phyloP scores from a whole-genome alignment of 345 rosid genomes.

The Linum trigynum region DNA sequence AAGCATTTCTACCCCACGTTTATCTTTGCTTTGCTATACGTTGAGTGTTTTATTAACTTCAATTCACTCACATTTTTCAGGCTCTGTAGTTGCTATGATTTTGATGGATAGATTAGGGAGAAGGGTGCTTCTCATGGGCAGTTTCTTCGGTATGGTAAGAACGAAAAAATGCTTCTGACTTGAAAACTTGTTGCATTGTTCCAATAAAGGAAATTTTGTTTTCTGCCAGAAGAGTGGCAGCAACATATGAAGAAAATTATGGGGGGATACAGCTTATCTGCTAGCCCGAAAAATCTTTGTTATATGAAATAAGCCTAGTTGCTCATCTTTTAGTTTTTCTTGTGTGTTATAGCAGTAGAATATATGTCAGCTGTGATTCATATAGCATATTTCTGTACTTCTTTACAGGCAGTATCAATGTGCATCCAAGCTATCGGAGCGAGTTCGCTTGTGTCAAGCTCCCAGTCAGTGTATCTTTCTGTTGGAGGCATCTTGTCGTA shows the following conservation, averaged over 20 bases:
- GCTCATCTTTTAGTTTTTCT: not conserved
- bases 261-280: not conserved
- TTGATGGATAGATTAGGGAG: conserved; percentile 97
- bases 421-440: conserved; percentile 68
- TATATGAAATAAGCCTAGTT: too few species aligned
- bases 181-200: not conserved
- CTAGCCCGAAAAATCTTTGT: not conserved
- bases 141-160: conserved; percentile 89
- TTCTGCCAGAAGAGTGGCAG: conserved; percentile 2
- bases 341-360: not conserved
- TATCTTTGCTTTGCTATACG: not conserved
- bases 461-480: conserved; percentile 53
- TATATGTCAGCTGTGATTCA: not conserved
- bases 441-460: conserved; percentile 45
- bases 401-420: conserved; percentile 55
- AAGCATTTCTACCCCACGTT: not conserved
- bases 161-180: not conserved
- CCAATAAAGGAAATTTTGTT: not conserved
- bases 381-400: not conserved
- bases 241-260: too few species aligned
- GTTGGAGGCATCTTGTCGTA: conserved; percentile 88
- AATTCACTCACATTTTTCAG: conserved; percentile 25
- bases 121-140: conserved; percentile 73
- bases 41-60: too few species aligned
- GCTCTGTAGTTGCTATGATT: conserved; percentile 87